phyloP scores from a whole-genome alignment of 345 rosid species.

The Brassica juncea region DNA sequence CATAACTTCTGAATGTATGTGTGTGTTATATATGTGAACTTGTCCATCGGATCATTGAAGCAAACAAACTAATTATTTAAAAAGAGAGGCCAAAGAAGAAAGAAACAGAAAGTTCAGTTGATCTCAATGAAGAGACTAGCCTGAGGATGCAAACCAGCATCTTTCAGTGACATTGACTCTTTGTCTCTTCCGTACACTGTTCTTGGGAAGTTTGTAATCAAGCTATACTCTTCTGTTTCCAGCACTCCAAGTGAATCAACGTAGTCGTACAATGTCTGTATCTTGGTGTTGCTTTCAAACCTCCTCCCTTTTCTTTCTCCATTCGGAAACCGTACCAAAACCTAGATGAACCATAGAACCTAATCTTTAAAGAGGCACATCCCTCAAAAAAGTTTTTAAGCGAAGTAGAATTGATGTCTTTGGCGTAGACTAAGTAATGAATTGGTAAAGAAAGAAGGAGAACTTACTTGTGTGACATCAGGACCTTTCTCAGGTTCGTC shows the following conservation, averaged over 20 bases:
- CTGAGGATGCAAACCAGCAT: constrained; percentile 98
- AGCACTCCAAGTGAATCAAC: constrained; percentile 89
- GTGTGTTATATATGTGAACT: constrained; percentile 16
- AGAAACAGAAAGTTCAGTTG: constrained; percentile 41
- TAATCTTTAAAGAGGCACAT: not conserved
- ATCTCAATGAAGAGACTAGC: constrained; percentile 97
- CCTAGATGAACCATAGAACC: constrained; percentile 42
- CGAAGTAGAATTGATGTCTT: not conserved
- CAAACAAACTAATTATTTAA: constrained; percentile 29
- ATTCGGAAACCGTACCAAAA: constrained; percentile 82
- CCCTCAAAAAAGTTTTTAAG: not conserved
- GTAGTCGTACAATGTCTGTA: constrained; percentile 75
- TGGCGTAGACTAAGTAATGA: not conserved
- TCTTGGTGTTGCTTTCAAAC: constrained; percentile 58
- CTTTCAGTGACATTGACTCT: constrained; percentile 61
- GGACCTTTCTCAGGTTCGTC: constrained; percentile 92
- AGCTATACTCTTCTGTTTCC: constrained; percentile 69
- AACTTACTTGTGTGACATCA: constrained; percentile 72
- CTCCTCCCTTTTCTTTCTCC: constrained; percentile 97
- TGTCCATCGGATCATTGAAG: constrained; percentile 17
- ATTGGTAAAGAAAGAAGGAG: not conserved
- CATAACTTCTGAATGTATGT: constrained; percentile 8
- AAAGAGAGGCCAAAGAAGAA: not conserved
- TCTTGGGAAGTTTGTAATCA: constrained; percentile 93
- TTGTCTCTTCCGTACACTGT: constrained; percentile 67